Evolutionary conservation across 1,284 basidiomycete species (phyloP).

Genomic region (Trametes pubescens): DNA sequence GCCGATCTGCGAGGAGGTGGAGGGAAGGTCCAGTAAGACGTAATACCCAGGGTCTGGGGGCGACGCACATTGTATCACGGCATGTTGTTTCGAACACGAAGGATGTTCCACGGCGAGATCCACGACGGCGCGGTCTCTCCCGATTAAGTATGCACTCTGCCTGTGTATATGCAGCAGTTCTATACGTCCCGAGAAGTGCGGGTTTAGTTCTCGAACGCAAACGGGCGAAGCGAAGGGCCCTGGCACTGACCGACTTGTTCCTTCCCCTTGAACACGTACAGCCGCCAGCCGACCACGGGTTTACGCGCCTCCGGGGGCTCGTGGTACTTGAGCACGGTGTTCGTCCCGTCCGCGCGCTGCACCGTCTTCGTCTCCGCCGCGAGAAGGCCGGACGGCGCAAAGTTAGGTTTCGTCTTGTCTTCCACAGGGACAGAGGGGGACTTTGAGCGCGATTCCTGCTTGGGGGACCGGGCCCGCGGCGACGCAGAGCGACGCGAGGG

Average conservation of each 20-base stretch:
- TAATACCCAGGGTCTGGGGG: conserved; percentile 21
- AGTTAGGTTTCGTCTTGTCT: conserved; percentile 86
- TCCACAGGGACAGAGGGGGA: conserved; percentile 46
- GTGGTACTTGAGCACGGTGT: conserved; percentile 95
- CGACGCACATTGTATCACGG: conserved; percentile 88
- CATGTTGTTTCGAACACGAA: conserved; percentile 98
- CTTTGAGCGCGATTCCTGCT: conserved; percentile 47
- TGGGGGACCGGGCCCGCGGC: conserved; percentile 51
- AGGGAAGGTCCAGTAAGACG: conserved; percentile 14
- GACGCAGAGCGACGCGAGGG: conserved; percentile 66
- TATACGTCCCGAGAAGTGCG: conserved; percentile 42
- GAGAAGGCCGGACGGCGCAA: conserved; percentile 87
- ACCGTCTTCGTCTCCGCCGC: conserved; percentile 96
- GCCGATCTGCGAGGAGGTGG: conserved; percentile 63
- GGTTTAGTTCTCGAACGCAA: conserved; percentile 14
- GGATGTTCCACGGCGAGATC: conserved; percentile 96
- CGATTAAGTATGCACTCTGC: conserved; percentile 95
- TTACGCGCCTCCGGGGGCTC: conserved; percentile 98
- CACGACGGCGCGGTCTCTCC: conserved; percentile 86
- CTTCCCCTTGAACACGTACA: conserved; percentile 97
- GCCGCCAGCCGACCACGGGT: conserved; percentile 87
- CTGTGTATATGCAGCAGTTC: conserved; percentile 90
- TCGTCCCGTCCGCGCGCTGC: conserved; percentile 74
- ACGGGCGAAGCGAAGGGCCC: conserved; percentile 41
- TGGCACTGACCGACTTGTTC: conserved; percentile 86